These are phyloP conservation scores for Jackrogersella minutella DNA, from an alignment of 495 filamentous ascomycete species.

Conservation along the genomic window DNA sequence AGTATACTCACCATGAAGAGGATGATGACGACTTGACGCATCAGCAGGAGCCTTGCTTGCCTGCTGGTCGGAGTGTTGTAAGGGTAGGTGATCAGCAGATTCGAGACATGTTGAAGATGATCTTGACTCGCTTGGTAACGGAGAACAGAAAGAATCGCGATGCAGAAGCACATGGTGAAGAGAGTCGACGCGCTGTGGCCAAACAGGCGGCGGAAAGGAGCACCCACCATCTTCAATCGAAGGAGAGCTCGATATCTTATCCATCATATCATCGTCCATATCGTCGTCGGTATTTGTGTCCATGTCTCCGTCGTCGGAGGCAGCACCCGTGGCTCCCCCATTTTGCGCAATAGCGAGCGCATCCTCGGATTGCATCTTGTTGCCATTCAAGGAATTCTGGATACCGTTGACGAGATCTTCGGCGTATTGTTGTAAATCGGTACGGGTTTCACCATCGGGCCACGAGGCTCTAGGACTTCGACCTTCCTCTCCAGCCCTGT, in stretches of 20 bases:
- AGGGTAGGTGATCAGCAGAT: constrained; percentile 57
- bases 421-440: constrained; percentile 59
- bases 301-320: constrained; percentile 73
- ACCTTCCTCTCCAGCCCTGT: constrained; percentile 70
- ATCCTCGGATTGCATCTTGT: constrained; percentile 60
- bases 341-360: constrained; percentile 63
- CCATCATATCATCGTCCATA: constrained; percentile 90
- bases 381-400: constrained; percentile 57
- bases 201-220: constrained; percentile 44
- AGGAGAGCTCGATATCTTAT: constrained; percentile 96
- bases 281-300: constrained; percentile 73
- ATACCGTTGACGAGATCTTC: constrained; percentile 58
- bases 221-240: constrained; percentile 98
- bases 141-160: constrained; percentile 39
- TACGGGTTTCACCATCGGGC: constrained; percentile 58
- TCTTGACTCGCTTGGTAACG: constrained; percentile 45
- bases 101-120: constrained; percentile 65
- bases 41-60: constrained; percentile 49
- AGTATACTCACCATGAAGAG: constrained; percentile 67
- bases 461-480: constrained; percentile 60
- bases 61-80: constrained; percentile 46
- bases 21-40: constrained; percentile 60
- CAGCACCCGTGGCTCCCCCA: constrained; percentile 59
- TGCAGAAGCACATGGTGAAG: constrained; percentile 44
- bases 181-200: constrained; percentile 53